These are phyloP conservation scores for Cudoniella acicularis DNA, from an alignment of 495 filamentous ascomycete species.

Conservation along the genomic window DNA sequence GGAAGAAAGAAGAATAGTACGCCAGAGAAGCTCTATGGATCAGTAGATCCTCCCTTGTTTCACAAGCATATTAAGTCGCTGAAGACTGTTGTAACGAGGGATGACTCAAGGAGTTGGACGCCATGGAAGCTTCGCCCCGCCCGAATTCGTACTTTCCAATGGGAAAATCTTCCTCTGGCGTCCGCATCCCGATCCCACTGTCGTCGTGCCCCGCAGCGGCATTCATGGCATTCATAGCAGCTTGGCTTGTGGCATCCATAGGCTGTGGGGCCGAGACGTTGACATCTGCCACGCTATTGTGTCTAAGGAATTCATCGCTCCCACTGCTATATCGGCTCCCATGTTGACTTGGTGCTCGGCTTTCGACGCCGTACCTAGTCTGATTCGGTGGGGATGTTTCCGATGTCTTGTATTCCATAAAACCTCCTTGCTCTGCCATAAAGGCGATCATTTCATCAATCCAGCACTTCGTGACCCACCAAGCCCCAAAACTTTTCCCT, in stretches of 20 bases:
- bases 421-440: conserved; percentile 88
- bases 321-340: conserved; percentile 39
- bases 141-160: conserved; percentile 48
- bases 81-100: conserved; percentile 11
- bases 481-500: conserved; percentile 84
- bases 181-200: conserved; percentile 65
- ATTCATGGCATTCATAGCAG: conserved; percentile 30
- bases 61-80: background rate
- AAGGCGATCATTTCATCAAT: conserved; percentile 94
- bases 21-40: background rate
- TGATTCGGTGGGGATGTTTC: conserved; percentile 2
- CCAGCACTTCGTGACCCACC: conserved; percentile 98
- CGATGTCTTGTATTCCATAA: conserved; percentile 58
- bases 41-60: background rate
- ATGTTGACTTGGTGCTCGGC: conserved; percentile 28
- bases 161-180: conserved; percentile 55
- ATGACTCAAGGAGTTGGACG: conserved; percentile 3
- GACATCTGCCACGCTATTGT: conserved; percentile 11
- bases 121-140: conserved; percentile 8
- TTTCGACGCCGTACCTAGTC: conserved; percentile 20
- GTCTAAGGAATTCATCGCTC: conserved; percentile 34
- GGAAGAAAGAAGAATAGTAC: conserved; percentile 14
- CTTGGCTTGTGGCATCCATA: conserved; percentile 30
- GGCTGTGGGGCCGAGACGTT: conserved; percentile 13
- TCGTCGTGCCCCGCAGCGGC: conserved; percentile 51